Evolutionary conservation across 108 stramenopile genomes (phyloP).

Genomic region (Schizochytrium sp.): DNA sequence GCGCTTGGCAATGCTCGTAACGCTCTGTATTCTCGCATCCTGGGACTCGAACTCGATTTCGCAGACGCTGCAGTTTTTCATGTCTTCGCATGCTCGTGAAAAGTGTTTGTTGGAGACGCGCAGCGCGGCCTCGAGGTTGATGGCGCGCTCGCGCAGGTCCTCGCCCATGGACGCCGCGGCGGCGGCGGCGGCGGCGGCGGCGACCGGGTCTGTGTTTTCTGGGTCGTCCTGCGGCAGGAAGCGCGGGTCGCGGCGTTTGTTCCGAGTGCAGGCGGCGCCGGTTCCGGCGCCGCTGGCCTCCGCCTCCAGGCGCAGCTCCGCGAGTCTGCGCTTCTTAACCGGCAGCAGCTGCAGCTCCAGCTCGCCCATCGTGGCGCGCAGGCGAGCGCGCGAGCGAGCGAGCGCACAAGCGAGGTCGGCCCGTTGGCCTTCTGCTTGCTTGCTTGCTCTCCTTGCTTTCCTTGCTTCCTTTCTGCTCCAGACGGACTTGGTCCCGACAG

Average conservation of each 20-base stretch:
- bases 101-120: neutral
- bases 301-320: neutral
- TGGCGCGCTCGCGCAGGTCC: neutral
- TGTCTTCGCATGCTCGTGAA: neutral
- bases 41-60: neutral
- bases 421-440: no score
- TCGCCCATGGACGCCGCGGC: neutral
- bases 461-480: no score
- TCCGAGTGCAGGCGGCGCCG: neutral
- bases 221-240: neutral
- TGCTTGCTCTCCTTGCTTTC: no score
- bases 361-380: neutral
- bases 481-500: no score
- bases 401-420: no score
- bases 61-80: neutral
- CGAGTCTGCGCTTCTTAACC: neutral
- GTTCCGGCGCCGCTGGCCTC: neutral
- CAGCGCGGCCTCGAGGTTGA: neutral
- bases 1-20: neutral
- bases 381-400: no score
- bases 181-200: neutral
- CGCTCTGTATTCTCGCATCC: neutral
- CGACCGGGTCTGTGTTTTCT: neutral
- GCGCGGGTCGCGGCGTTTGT: neutral
- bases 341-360: neutral